Percentiles rank a stretch among this genome's conserved stretches.
These are phyloP conservation scores for Fusarium compactum DNA, from an alignment of 2,329 filamentous ascomycete species.

Conservation along the genomic window DNA sequence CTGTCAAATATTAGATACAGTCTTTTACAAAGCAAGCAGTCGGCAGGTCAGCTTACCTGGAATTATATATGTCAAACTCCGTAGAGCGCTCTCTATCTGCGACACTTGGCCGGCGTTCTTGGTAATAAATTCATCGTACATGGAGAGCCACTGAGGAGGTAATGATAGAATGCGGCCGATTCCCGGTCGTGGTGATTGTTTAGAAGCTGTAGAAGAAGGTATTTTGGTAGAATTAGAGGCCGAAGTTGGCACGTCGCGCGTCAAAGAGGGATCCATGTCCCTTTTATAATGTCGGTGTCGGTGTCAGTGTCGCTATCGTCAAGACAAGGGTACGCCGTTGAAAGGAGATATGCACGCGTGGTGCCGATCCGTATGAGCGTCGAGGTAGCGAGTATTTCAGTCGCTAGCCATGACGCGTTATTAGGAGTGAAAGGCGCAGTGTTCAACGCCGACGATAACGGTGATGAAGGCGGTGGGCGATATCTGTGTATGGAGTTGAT, in stretches of 20 bases:
- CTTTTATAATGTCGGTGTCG: conserved; percentile 6
- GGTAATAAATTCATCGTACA: conserved; percentile 91
- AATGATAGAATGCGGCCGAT: conserved; percentile 62
- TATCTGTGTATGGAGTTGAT: conserved; percentile 19
- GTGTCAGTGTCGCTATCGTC: not conserved
- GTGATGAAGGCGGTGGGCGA: conserved; percentile 30
- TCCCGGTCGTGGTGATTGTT: conserved; percentile 41
- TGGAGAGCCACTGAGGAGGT: conserved; percentile 74
- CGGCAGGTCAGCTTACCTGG: conserved; percentile 67
- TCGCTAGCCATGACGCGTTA: conserved; percentile 38
- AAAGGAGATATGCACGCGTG: conserved; percentile 34
- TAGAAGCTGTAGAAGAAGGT: conserved; percentile 19
- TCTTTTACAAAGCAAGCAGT: not conserved
- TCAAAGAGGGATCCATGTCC: conserved; percentile 42
- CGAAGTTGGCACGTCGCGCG: conserved; percentile 36
- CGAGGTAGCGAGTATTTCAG: conserved; percentile 10
- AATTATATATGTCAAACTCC: conserved; percentile 95
- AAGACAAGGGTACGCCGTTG: conserved; percentile 16
- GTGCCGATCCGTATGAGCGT: conserved; percentile 17
- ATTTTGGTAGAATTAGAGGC: conserved; percentile 33
- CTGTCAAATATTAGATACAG: conserved; percentile 54
- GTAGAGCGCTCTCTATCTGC: conserved; percentile 92
- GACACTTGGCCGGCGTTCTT: conserved; percentile 94
- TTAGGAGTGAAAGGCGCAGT: not conserved
- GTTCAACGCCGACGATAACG: conserved; percentile 15